phyloP scores from a whole-genome alignment of 768 basidiomycete genomes.

The Paxillus rubicundulus region DNA sequence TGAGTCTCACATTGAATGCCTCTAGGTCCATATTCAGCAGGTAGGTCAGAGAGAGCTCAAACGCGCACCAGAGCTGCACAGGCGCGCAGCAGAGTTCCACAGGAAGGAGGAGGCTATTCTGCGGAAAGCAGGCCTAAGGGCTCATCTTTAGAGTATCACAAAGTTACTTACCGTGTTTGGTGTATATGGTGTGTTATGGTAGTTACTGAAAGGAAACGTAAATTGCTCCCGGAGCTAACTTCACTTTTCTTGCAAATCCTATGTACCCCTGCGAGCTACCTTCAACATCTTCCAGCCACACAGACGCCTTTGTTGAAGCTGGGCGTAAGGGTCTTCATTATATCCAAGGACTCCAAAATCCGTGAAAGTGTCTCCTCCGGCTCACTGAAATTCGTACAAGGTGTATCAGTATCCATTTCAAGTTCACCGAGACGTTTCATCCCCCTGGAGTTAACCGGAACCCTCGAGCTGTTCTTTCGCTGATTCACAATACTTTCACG shows the following conservation, averaged over 20 bases:
- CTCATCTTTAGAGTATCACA: slow-evolving; percentile 41
- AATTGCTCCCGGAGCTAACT: no score
- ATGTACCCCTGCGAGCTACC: no score
- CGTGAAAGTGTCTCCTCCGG: neutral
- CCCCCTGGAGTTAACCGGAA: neutral
- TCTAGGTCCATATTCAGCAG: slow-evolving; percentile 90
- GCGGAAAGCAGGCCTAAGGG: slow-evolving; percentile 58
- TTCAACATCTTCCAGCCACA: no score
- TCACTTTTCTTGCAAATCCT: no score
- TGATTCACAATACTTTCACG: neutral
- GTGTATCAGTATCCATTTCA: neutral
- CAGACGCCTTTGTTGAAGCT: no score
- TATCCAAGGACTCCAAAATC: no score
- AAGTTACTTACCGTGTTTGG: neutral
- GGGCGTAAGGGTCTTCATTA: no score
- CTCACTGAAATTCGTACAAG: neutral
- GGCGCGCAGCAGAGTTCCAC: slow-evolving; percentile 52
- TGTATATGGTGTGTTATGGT: no score
- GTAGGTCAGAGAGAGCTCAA: slow-evolving; percentile 87
- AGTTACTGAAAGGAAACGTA: no score
- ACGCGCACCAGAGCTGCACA: slow-evolving; percentile 61
- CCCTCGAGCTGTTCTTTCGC: neutral
- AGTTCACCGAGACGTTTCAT: neutral
- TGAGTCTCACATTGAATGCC: slow-evolving; percentile 4
- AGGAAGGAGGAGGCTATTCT: slow-evolving; percentile 61